Conservation (phyloP, 352 stramenopile genomes). For the Phytopythium montanum region DNA sequence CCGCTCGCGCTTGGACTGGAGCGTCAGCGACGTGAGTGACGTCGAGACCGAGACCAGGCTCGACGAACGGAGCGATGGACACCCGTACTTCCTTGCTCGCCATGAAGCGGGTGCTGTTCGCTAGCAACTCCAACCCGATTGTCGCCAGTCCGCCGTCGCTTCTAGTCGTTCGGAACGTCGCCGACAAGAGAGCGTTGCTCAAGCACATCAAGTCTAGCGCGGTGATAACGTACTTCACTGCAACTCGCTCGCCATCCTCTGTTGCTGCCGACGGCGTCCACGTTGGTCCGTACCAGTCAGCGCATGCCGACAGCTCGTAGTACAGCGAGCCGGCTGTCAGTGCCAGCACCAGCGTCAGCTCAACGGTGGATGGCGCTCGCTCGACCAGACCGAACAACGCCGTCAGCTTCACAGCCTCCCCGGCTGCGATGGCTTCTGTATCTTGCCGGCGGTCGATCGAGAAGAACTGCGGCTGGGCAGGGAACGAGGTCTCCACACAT, state of each 20-base stretch:
- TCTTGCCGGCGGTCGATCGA: neutral
- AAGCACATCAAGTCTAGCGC: conserved; percentile 20
- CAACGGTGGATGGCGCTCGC: neutral
- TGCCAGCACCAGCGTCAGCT: conserved; percentile 1
- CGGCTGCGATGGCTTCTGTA: neutral
- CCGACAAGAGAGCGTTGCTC: conserved; percentile 14
- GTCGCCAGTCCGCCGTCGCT: neutral
- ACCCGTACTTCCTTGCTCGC: neutral
- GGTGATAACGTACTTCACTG: conserved; percentile 5
- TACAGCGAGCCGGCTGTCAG: neutral
- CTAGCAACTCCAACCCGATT: conserved; percentile 16
- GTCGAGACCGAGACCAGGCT: neutral
- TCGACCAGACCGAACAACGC: neutral
- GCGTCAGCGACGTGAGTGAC: neutral
- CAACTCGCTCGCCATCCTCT: neutral
- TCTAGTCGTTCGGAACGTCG: conserved; percentile 7
- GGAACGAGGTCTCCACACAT: conserved; percentile 23
- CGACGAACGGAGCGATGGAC: neutral
- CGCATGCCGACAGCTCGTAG: neutral
- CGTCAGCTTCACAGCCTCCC: neutral
- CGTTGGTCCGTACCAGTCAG: neutral
- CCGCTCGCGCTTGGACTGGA: neutral
- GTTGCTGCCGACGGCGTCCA: neutral
- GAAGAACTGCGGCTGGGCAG: conserved; percentile 2
- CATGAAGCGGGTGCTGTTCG: conserved; percentile 8